Base-by-base conservation (phyloP, 805 yeast species). In the Metschnikowia peoriensis region DNA sequence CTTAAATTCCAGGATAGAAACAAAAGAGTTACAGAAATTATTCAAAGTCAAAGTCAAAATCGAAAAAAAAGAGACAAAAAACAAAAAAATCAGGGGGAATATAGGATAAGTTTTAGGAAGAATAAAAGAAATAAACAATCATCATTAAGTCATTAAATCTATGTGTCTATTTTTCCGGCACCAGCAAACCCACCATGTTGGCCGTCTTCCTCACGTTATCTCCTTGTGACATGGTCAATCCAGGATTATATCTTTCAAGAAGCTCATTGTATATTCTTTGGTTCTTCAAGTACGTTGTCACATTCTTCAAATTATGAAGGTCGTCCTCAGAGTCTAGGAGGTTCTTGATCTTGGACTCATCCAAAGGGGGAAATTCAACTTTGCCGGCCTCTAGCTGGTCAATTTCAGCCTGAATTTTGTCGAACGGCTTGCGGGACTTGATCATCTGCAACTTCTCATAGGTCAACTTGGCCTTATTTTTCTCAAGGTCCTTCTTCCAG, bases 221-320 rank as follows among this genome's bases (percentile, higher is more conserved):
- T 47, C 80, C 80, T 63, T 88, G 96, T 28, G 84, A 79, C 83
- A 87, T 81, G 28, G 82, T 82, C 55, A 86, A 75, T 2, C 96
- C 94, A 3, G 96, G 93, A 62, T 92, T 89, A 69, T 93, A 94
- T 59, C 96, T 79, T 59, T 88, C 94, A 42, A 92, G 74, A 45
- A 93, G 76, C 58, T 85, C 92, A 54, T 82, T 83, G 70, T 90
- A 93, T 11, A 77, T 82, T 57, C 94, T 76, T 68, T 93, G 97
- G 56, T 85, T 82, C 47, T 77, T 75, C 49, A 93, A 71, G 64
- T 82, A 93, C 9, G 77, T 71, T 5, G 81, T 72, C 12, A 88
- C 77, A 62, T 88, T 91, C n/a, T 66, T 59, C 44, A 86, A 68
- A 61, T 85, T 84, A 35, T 44, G 47, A 5, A 47, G 22, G 16